These are phyloP conservation scores for Chalciporus sp. DNA, from an alignment of 1,284 basidiomycete genomes.

Conservation along the genomic window DNA sequence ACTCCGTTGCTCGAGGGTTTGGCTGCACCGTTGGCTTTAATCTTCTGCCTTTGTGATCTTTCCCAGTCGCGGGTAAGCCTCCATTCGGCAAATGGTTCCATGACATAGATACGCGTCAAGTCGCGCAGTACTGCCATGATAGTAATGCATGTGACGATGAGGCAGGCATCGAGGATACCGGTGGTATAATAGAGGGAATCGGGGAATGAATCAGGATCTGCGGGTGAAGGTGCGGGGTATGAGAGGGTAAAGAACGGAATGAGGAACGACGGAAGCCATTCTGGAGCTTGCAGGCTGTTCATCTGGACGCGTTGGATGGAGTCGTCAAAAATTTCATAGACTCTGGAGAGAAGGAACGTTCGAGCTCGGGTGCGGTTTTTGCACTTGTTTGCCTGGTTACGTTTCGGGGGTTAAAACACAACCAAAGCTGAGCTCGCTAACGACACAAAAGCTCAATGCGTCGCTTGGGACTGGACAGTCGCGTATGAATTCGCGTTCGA, in stretches of 20 bases:
- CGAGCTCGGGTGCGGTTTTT: constrained; percentile 24
- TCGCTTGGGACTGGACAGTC: not conserved
- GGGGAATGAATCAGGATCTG: constrained; percentile 67
- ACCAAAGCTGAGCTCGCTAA: constrained; percentile 20
- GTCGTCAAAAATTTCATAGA: constrained; percentile 38
- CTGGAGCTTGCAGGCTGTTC: constrained; percentile 40
- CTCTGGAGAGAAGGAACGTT: constrained; percentile 15
- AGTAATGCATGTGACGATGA: constrained; percentile 74
- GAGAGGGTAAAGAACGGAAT: constrained; percentile 76
- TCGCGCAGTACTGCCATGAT: constrained; percentile 82
- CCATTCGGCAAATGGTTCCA: constrained; percentile 79
- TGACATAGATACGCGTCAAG: constrained; percentile 65
- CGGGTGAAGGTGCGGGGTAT: constrained; percentile 62
- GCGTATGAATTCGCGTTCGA: not conserved
- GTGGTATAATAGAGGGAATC: constrained; percentile 67
- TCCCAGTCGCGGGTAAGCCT: constrained; percentile 60
- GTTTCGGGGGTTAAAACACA: constrained; percentile 30
- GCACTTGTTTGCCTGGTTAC: constrained; percentile 35
- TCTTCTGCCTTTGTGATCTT: constrained; percentile 28
- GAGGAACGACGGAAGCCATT: constrained; percentile 53
- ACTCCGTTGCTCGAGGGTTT: constrained; percentile 38
- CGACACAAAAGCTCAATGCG: constrained; percentile 8
- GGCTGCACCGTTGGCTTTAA: constrained; percentile 27
- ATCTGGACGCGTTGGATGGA: constrained; percentile 32
- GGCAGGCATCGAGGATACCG: constrained; percentile 70